Evolutionary conservation across 768 basidiomycete genomes (phyloP), one percentile per base, ranked within the genome.

Genomic region (Hebeloma cylindrosporum): DNA sequence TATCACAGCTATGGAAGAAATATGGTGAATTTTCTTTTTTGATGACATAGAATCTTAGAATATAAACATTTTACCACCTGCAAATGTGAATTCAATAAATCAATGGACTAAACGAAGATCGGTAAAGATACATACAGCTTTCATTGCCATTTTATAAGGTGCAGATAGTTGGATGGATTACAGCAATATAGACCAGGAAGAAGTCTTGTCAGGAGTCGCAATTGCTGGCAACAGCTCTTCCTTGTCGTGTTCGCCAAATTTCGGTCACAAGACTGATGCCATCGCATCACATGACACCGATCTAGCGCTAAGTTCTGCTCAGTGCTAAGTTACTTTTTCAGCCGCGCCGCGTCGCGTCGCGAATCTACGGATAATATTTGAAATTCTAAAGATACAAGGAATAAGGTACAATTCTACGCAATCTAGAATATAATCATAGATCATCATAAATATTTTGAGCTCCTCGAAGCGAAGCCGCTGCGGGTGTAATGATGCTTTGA

Each of bases 1-100:
- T 50, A 90, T 79, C 56, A 89, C 91, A 60, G 89, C 93, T 93
- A 53, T 51, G n/a, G n/a, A n/a, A 36, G 29, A 37, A 62, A 60
- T 54, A 46, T 54, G 37, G 49, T 61, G 25, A 50, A 22, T 25
- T 18, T 30, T 11, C n/a, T 27, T 39, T 27, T 36, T 26, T 35
- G 23, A 21, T 34, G 38, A 13, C 9, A 21, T 25, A 9, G 7
- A 36, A 44, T 26, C 32, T 37, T 20, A 28, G 42, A 46, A 44
- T 42, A 69, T 64, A 43, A 60, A 82, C 80, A 81, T 74, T 83
- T 83, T 52, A 82, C 79, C 53, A 80, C 70, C 80, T 83, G 45
- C 14, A 16, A 35, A 43, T 37, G 22, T 20, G 22, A 40, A 36
- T 44, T 45, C 11, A 35, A 40, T 31, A 40, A 36, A 22, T 23